Conservation (phyloP, 2,329 filamentous ascomycete species). For the Lachnellula subtilissima region DNA sequence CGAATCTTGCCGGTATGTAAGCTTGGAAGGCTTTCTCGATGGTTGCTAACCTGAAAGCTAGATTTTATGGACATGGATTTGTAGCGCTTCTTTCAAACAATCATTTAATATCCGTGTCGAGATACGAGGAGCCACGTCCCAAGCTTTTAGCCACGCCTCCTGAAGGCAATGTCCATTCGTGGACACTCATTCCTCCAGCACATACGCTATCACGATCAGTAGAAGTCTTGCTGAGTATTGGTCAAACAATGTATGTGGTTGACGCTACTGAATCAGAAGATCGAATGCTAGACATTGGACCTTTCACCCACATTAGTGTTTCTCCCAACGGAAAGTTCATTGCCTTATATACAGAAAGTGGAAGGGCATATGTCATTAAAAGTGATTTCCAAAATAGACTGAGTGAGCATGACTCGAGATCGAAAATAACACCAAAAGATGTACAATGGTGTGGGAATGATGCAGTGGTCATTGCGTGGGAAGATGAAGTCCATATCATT, state of each 20-base stretch:
- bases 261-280: constrained; percentile 91
- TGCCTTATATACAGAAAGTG: constrained; percentile 79
- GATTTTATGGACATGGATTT: constrained; percentile 86
- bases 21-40: not conserved
- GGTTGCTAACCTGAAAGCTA: constrained; percentile 7
- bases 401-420: constrained; percentile 86
- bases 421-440: constrained; percentile 78
- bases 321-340: constrained; percentile 88
- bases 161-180: constrained; percentile 75
- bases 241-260: constrained; percentile 76
- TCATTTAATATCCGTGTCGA: constrained; percentile 76
- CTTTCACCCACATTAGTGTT: constrained; percentile 84
- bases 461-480: constrained; percentile 89
- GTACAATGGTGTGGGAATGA: constrained; percentile 97
- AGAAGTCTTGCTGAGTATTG: constrained; percentile 83
- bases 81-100: constrained; percentile 90
- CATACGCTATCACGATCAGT: constrained; percentile 89
- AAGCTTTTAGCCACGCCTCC: constrained; percentile 74
- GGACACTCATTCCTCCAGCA: constrained; percentile 82
- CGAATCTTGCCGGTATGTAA: constrained; percentile 60
- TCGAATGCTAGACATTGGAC: constrained; percentile 82
- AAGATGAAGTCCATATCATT: constrained; percentile 93
- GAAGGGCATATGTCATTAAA: constrained; percentile 86
- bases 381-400: constrained; percentile 91
- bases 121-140: constrained; percentile 86